Base-by-base conservation (phyloP, 2,329 filamentous ascomycete species). In the Passalora sequoiae region DNA sequence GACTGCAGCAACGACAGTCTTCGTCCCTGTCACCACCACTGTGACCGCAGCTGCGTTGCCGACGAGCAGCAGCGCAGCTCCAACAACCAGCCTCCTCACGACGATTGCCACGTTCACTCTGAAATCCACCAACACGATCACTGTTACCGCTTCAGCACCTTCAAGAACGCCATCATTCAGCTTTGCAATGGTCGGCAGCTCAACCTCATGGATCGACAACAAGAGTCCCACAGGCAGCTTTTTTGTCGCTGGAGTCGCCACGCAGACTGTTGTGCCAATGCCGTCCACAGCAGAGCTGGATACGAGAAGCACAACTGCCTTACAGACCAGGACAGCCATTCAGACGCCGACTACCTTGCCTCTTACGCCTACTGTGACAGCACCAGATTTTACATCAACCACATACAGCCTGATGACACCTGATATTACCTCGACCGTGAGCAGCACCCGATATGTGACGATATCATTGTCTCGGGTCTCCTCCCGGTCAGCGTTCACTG, bases 371-470 rank as follows among this genome's bases (percentile, higher is more conserved):
- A 54, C 55, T 6, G 38, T 53, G 40, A 55, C 48, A 13, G 44
- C 51, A 20, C 58, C 57, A 15, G 44, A 47, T 6, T 55, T 52
- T 33, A 56, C 54, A n/a, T 59, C 60, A 6, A 60, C 55, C 6
- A 41, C 49, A 3, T 60, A 51, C 39, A 58, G 53, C 47, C 43
- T 54, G 16, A 22, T 47, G 15, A 54, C 46, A 31, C 44, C 54
- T 2, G 51, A 47, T 15, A 19, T 50, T 31, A 62, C 59, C 9
- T 52, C 50, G 1, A 62, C 60, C 4, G 40, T 52, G 21, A 58
- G 51, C 12, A 60, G 56, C 49, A 61, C 59, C 3, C 41, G 41
- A 19, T 58, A 53, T 41, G 49, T 29, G 10, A 61, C 60, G 4
- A 46, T 53, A 9, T 49, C 50, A 8, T 21, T 59, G 8, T 56